phyloP scores from a whole-genome alignment of 2,329 filamentous ascomycete species.

The Fusarium nodosum region DNA sequence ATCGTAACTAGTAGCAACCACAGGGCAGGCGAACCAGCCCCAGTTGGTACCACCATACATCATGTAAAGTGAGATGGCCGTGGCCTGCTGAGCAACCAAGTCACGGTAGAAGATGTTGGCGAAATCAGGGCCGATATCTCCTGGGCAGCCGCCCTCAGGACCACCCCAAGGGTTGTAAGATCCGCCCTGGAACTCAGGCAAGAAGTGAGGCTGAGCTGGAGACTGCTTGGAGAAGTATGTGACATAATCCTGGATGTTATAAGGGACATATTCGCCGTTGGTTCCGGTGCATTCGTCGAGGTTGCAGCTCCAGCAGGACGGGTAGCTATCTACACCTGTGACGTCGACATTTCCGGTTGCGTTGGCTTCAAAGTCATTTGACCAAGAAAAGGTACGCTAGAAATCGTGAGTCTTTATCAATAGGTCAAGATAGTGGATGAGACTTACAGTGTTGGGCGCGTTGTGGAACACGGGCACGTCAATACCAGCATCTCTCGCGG shows the following conservation, averaged over 20 bases:
- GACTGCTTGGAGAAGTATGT: conserved; percentile 49
- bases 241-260: conserved; percentile 54
- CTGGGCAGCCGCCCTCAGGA: conserved; percentile 67
- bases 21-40: conserved; percentile 70
- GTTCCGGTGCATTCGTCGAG: conserved; percentile 70
- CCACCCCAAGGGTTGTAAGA: conserved; percentile 73
- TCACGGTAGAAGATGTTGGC: conserved; percentile 75
- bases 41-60: conserved; percentile 74
- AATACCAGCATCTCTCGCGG: conserved; percentile 68
- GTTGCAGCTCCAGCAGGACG: conserved; percentile 74
- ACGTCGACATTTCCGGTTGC: conserved; percentile 69
- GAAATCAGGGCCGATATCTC: conserved; percentile 69
- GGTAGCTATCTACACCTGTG: conserved; percentile 66
- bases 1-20: conserved; percentile 72
- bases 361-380: conserved; percentile 67
- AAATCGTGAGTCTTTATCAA: conserved; percentile 40
- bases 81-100: conserved; percentile 70
- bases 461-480: conserved; percentile 70
- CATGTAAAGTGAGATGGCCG: conserved; percentile 74
- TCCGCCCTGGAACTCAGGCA: conserved; percentile 50
- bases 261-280: conserved; percentile 70
- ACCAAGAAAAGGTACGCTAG: conserved; percentile 63
- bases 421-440: fast-evolving
- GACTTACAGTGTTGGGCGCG: conserved; percentile 68
- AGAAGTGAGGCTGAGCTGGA: conserved; percentile 45